Conservation (phyloP, 2,329 filamentous ascomycete species). For the Ceratocystis destructans region DNA sequence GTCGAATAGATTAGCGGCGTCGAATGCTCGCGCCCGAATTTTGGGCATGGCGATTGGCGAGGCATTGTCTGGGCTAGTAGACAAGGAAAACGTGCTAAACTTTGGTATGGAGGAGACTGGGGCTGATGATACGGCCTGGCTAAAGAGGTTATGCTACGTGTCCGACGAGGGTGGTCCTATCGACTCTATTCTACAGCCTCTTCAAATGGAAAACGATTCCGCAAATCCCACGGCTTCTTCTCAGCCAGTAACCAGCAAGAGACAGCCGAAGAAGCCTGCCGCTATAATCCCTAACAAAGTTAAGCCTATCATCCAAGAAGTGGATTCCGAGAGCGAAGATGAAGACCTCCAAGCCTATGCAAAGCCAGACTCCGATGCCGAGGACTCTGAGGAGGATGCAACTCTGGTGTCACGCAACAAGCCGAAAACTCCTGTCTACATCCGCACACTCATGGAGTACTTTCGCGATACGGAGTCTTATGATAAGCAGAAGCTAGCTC, state of each 20-base stretch:
- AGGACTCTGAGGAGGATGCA: slow-evolving; percentile 88
- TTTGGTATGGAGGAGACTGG: slow-evolving; percentile 74
- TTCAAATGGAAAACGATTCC: slow-evolving; percentile 17
- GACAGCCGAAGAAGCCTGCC: slow-evolving; percentile 25
- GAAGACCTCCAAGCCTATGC: slow-evolving; percentile 63
- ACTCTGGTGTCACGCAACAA: slow-evolving; percentile 76
- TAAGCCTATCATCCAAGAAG: slow-evolving; percentile 49
- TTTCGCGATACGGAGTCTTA: slow-evolving; percentile 71
- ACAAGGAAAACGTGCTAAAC: slow-evolving; percentile 60
- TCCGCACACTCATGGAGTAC: slow-evolving; percentile 67
- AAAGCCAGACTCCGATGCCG: slow-evolving; percentile 75
- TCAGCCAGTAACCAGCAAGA: slow-evolving; percentile 20
- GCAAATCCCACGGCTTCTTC: slow-evolving; percentile 15
- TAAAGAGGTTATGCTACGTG: slow-evolving; percentile 50
- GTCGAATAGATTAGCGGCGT: slow-evolving; percentile 70
- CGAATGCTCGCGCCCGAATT: slow-evolving; percentile 61
- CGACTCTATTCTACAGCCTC: slow-evolving; percentile 33
- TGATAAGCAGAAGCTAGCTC: slow-evolving; percentile 67
- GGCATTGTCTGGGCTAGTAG: slow-evolving; percentile 47
- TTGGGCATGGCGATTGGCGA: slow-evolving; percentile 82
- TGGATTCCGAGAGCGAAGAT: slow-evolving; percentile 46
- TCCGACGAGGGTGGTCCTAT: slow-evolving; percentile 50
- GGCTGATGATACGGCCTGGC: slow-evolving; percentile 59
- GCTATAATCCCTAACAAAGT: slow-evolving; percentile 24
- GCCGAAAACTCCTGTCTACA: slow-evolving; percentile 73